A percentile compares a stretch with the other conserved stretches of the same genome.
phyloP scores from a whole-genome alignment of 345 rosid genomes.

The Eucalyptus pauciflora region DNA sequence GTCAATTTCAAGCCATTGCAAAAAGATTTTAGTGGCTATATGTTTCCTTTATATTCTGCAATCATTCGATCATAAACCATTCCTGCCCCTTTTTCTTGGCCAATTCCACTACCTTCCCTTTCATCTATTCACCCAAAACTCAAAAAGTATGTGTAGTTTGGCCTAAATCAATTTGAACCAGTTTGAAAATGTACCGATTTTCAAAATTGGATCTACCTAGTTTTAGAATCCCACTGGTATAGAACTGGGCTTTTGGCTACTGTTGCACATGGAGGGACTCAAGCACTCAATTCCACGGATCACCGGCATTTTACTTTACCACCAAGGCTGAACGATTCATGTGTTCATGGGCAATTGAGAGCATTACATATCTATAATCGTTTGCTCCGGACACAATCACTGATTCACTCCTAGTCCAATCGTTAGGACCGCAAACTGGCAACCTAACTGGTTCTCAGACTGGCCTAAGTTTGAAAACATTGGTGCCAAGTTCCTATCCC shows the following conservation, averaged over 20 bases:
- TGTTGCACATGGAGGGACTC: neutral
- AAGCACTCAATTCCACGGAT: rapidly evolving
- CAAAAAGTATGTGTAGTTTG: neutral
- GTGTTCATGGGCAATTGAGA: too few relatives aligned
- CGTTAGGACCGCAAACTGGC: rapidly evolving
- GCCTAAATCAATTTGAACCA: neutral
- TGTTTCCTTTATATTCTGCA: neutral
- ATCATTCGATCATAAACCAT: neutral
- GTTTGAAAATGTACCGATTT: neutral
- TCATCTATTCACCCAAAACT: neutral
- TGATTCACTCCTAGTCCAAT: too few relatives aligned
- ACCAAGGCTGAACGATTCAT: too few relatives aligned
- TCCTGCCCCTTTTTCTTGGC: neutral
- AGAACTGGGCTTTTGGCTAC: neutral
- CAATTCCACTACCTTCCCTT: neutral
- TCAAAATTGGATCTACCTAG: rapidly evolving
- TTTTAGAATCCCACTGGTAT: neutral
- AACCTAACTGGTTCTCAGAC: too few relatives aligned
- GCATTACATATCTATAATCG: too few relatives aligned
- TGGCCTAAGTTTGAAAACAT: too few relatives aligned
- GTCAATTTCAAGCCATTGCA: neutral
- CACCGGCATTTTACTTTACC: too few relatives aligned
- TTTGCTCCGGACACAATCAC: rapidly evolving
- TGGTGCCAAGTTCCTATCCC: too few relatives aligned
- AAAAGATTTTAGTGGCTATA: neutral